Percentiles rank a stretch among this genome's conserved stretches.
Conservation (phyloP, 1,139 yeast genomes). For the Keqinozyma sinolaborantium region DNA sequence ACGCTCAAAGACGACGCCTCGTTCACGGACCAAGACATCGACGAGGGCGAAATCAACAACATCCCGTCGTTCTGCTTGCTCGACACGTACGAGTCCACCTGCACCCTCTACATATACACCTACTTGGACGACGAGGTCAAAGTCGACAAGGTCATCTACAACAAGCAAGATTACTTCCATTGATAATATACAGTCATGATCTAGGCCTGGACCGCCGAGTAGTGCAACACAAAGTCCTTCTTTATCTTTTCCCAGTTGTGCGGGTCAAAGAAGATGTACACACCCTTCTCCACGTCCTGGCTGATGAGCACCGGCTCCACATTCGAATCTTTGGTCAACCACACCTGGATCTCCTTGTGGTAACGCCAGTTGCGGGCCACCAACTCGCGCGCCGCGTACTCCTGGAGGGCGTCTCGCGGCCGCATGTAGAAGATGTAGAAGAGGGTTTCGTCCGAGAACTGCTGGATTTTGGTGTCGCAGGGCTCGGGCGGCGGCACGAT, state of each 20-base stretch:
- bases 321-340: constrained; percentile 93
- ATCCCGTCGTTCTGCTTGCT: constrained; percentile 88
- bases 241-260: constrained; percentile 94
- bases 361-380: constrained; percentile 93
- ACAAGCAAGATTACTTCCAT: constrained; percentile 43
- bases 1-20: constrained; percentile 5
- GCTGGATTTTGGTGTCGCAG: constrained; percentile 66
- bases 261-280: constrained; percentile 96
- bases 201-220: constrained; percentile 49
- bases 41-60: constrained; percentile 3
- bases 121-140: constrained; percentile 78
- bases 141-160: constrained; percentile 84
- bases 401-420: constrained; percentile 92
- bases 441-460: constrained; percentile 86
- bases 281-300: constrained; percentile 87
- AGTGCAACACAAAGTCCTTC: constrained; percentile 72
- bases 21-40: constrained; percentile 10
- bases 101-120: constrained; percentile 84
- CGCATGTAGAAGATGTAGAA: constrained; percentile 92
- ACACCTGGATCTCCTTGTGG: constrained; percentile 91
- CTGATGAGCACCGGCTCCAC: constrained; percentile 86
- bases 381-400: constrained; percentile 87
- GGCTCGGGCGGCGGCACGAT: constrained; percentile 41
- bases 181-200: constrained; percentile 4
- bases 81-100: constrained; percentile 74